A percentile compares a stretch with the other conserved stretches of the same genome.
Evolutionary conservation across 2,329 filamentous ascomycete genomes (phyloP).

Genomic region (Sarocladiaceae sp.): DNA sequence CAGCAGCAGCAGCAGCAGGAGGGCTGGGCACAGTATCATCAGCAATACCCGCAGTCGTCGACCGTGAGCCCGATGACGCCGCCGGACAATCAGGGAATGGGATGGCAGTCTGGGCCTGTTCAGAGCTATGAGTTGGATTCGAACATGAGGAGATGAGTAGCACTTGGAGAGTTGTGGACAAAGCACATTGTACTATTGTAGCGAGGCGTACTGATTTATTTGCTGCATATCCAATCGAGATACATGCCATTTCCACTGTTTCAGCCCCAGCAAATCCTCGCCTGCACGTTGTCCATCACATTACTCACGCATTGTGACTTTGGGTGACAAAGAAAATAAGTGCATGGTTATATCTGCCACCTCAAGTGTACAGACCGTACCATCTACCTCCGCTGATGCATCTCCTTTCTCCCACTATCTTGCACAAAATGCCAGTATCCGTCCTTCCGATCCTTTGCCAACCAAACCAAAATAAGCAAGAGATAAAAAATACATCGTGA

Average conservation of each 20-base stretch:
- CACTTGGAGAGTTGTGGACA: not conserved
- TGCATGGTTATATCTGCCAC: conserved; percentile 2
- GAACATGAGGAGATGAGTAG: conserved; percentile 2
- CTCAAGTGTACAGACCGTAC: not conserved
- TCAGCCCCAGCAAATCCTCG: no score
- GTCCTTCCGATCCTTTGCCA: not conserved
- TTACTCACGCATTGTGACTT: no score
- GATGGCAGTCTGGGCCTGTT: conserved; percentile 33
- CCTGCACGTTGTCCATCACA: not conserved
- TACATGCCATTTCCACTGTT: not conserved
- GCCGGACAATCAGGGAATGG: conserved; percentile 15
- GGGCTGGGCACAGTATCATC: conserved; percentile 8
- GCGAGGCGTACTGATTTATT: not conserved
- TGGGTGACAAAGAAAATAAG: conserved; percentile 1
- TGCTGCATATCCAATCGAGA: not conserved
- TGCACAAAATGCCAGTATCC: not conserved
- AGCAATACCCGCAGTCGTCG: not conserved
- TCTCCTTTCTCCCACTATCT: not conserved
- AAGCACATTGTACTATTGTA: not conserved
- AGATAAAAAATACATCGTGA: conserved; percentile 4
- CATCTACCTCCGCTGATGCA: not conserved
- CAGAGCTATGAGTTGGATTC: conserved; percentile 26
- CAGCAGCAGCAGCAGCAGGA: not conserved
- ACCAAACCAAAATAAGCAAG: not conserved
- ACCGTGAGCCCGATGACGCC: conserved; percentile 14